Evolutionary conservation across 306 rosid genomes (phyloP).

Genomic region (Urtica urens): DNA sequence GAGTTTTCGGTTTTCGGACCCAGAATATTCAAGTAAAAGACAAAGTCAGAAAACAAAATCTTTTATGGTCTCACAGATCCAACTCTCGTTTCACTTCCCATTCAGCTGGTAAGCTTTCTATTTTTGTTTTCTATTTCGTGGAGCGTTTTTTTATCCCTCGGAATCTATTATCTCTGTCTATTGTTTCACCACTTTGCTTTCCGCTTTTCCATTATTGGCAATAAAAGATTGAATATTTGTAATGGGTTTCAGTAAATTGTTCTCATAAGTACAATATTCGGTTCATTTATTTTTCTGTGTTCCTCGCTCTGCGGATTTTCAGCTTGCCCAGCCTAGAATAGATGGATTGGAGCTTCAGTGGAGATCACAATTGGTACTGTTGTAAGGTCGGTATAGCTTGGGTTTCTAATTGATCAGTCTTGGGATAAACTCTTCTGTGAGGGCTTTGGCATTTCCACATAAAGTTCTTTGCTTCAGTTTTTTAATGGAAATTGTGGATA

Average conservation of each 20-base stretch:
- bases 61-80: conserved; percentile 6
- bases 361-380: conserved; percentile 46
- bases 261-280: too few species aligned
- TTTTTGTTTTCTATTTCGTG: too few species aligned
- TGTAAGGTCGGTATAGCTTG: conserved; percentile 12
- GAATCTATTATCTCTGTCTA: background rate
- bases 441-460: conserved; percentile 13
- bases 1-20: background rate
- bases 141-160: background rate
- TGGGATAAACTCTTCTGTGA: conserved; percentile 4
- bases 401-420: conserved; percentile 18
- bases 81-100: background rate
- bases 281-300: background rate
- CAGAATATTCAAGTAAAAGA: background rate
- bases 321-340: conserved; percentile 34
- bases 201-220: too few species aligned
- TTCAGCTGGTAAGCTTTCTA: background rate
- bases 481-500: conserved; percentile 39
- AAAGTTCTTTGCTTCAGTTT: conserved; percentile 17
- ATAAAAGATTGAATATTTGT: too few species aligned
- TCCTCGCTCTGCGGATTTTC: conserved; percentile 13
- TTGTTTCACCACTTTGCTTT: too few species aligned
- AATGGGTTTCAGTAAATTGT: too few species aligned
- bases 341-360: conserved; percentile 52
- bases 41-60: too few species aligned